Evolutionary conservation across 306 rosid species (phyloP), one percentile per base, ranked within the genome.

Genomic region (Lagenaria siceraria): DNA sequence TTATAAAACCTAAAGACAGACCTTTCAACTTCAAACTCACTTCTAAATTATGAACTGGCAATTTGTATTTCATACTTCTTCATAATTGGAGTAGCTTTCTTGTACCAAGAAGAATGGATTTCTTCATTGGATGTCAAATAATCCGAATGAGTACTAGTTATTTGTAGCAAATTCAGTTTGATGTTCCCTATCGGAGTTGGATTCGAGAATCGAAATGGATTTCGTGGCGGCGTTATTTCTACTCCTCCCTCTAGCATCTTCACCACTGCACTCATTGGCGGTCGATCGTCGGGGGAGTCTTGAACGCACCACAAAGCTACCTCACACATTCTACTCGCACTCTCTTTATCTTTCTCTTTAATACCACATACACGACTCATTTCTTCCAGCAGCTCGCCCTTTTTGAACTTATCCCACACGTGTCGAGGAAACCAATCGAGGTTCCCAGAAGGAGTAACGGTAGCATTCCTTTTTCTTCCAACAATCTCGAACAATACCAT

Each of bases 231-330:
- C 12, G 86, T 81, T 81, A 87, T 61, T 55, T 87, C 89, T 12
- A 53, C 11, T 14, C 78, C 79, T 74, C 95, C 89, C 83, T 90
- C 91, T 75, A 88, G 74, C 89, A 86, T 82, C 78, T 88, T 84
- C 76, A 84, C 92, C 70, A 84, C 87, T 48, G 56, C 77, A 77
- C 89, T 81, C 83, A 88, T 88, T 10, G 55, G 35, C n/a, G 91
- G 91, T 51, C 91, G 86, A 21, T 11, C 72, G 59, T 88, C 80
- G 10, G 83, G 89, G n/a, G 75, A 68, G 40, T 84, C 80, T 35
- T 88, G 89, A 38, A 82, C 87, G 80, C 91, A 88, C 59, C 65
- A 80, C 21, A 85, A 75, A 58, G 86, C 91, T 61, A 82, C 81
- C 83, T 73, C 66, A 13, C 78, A 64, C 89, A 82, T 84, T 74